A percentile compares a stretch with the other conserved stretches of the same genome.
Conservation (phyloP, 192 early-diverging fungal species). For the Hyaloraphidium curvatum region DNA sequence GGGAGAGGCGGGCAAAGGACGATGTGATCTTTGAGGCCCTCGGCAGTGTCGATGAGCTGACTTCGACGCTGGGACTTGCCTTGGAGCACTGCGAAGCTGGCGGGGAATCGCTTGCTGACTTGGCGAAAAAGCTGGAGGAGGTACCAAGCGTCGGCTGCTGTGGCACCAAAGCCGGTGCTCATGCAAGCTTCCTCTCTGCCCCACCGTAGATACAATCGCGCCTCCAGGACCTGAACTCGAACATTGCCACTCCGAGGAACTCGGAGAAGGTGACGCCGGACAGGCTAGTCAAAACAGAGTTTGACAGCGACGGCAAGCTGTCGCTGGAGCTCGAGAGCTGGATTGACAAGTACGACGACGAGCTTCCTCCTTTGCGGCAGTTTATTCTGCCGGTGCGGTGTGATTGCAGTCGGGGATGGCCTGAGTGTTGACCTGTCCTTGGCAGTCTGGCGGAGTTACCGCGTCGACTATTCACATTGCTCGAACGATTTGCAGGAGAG, state of each 20-base stretch:
- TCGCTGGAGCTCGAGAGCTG: constrained; percentile 49
- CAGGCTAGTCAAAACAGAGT: constrained; percentile 40
- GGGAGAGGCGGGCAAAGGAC: constrained; percentile 71
- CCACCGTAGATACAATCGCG: constrained; percentile 61
- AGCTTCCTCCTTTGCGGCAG: constrained; percentile 51
- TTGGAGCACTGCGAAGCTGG: constrained; percentile 15
- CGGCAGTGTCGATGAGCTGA: constrained; percentile 74
- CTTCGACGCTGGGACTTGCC: constrained; percentile 39
- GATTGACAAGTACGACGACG: constrained; percentile 58
- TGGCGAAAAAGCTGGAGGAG: constrained; percentile 10
- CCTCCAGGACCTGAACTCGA: constrained; percentile 78
- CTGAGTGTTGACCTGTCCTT: too few species aligned
- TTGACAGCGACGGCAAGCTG: constrained; percentile 48
- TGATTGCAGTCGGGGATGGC: too few species aligned
- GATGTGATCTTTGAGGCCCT: constrained; percentile 82
- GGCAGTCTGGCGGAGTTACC: constrained; percentile 62
- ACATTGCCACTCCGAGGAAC: constrained; percentile 66
- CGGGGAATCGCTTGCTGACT: not conserved
- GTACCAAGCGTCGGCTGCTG: too few species aligned
- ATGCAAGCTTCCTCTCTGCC: too few species aligned
- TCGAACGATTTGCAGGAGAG: constrained; percentile 63
- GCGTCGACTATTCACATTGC: constrained; percentile 66
- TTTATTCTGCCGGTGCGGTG: constrained; percentile 64
- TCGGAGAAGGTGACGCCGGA: constrained; percentile 24
- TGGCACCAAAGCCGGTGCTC: too few species aligned